Base-by-base conservation (phyloP, 164 flowering plant species). In the Saururus chinensis region DNA sequence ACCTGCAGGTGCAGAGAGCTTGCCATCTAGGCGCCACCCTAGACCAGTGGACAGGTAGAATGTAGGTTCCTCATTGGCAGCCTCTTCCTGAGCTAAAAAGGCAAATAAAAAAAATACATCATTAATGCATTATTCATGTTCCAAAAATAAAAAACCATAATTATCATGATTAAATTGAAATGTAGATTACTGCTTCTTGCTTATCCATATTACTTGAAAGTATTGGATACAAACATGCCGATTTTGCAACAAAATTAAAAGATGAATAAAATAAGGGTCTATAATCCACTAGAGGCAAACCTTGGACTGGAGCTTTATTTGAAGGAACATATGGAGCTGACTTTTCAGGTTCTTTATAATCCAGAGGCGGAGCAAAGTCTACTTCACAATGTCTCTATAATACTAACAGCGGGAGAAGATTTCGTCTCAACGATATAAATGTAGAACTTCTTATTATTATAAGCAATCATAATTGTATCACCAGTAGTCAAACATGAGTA, bases 301-400 rank as follows among this genome's bases (percentile, higher is more conserved):
- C 98, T 86, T 73, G 76, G 60, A 75, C 76, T 19, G 78, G 68
- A 21, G 76, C 81, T 71, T 84, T 84, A 76, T 74, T 62, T 51
- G 73, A 59, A 60, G 77, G 66, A 70, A 57, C 64, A 59, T 82
- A 60, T 59, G 84, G 73, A 56, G 66, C 73, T 37, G 84, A 82
- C 69, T 66, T 85, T 72, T 82, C 89, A 42, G 98, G 96, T 70
- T 87, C 96, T 73, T 82, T 85, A 66, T 87, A 92, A 79, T 92
- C 98, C 60, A 92, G 82, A 25, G 98, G 98, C 69, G 96, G 96
- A 24, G 98, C 96, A 74, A 92, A 92, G 69, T 92, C 98, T 64
- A 92, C 98, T 74, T 92, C 96, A 74, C 98, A 92, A 67, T 10
- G 96, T 92, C 74, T 92, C 96, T 53, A 89, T 92, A 58, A 92